Evolutionary conservation across 2,329 filamentous ascomycete genomes (phyloP).

Genomic region (Aspergillus brunneoviolaceus): DNA sequence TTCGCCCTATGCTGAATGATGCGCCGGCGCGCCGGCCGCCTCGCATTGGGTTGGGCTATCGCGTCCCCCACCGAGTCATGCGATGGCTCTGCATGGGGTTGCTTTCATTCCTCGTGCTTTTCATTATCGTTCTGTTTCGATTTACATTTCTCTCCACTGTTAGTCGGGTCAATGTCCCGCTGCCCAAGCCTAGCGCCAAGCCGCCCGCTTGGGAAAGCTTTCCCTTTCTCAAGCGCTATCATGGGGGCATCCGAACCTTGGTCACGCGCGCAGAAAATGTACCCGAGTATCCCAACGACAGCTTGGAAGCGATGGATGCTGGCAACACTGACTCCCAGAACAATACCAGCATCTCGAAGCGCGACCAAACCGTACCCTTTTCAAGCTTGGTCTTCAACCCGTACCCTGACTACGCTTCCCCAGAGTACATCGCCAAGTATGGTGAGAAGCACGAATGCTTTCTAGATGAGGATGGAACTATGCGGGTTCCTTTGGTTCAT

Average conservation of each 20-base stretch:
- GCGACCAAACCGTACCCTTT: constrained; percentile 33
- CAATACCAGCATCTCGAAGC: constrained; percentile 21
- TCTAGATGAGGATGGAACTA: constrained; percentile 64
- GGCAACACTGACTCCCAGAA: constrained; percentile 39
- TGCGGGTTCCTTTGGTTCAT: constrained; percentile 66
- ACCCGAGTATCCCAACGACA: constrained; percentile 74
- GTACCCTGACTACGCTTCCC: constrained; percentile 63
- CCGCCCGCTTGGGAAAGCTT: constrained; percentile 82
- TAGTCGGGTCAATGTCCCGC: constrained; percentile 31
- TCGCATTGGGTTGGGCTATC: constrained; percentile 48
- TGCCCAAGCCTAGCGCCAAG: constrained; percentile 61
- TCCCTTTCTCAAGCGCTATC: constrained; percentile 81
- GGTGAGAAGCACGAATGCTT: constrained; percentile 73
- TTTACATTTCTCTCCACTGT: constrained; percentile 59
- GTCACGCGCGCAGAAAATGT: constrained; percentile 64
- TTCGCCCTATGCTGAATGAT: constrained; percentile 41
- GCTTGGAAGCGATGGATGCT: constrained; percentile 57
- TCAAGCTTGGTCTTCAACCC: constrained; percentile 63
- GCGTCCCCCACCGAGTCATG: constrained; percentile 70
- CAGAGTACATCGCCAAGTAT: constrained; percentile 56
- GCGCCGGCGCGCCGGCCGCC: constrained; percentile 35
- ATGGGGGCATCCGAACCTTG: constrained; percentile 78
- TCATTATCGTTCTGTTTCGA: constrained; percentile 73
- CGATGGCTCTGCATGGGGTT: constrained; percentile 75
- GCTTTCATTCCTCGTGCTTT: constrained; percentile 67